These are phyloP conservation scores for Takashimella koratensis DNA, from an alignment of 1,284 basidiomycete genomes.

Conservation along the genomic window DNA sequence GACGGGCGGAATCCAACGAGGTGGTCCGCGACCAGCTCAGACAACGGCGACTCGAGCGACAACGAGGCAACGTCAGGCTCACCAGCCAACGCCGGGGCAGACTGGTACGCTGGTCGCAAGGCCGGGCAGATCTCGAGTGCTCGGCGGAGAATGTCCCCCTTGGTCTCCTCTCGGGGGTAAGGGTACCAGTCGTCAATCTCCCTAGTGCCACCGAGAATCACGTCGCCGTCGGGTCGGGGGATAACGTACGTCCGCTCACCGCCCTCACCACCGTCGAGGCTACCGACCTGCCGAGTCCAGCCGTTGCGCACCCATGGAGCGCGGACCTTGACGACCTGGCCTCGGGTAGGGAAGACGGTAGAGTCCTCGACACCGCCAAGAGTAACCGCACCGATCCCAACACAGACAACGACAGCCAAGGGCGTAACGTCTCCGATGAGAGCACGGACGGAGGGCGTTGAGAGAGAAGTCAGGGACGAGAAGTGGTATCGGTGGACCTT, in stretches of 20 bases:
- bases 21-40: constrained; percentile 17
- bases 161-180: constrained; percentile 31
- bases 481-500: constrained; percentile 29
- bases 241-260: constrained; percentile 48
- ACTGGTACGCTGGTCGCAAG: constrained; percentile 1
- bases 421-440: constrained; percentile 32
- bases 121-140: constrained; percentile 39
- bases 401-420: constrained; percentile 64
- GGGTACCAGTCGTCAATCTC: constrained; percentile 43
- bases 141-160: constrained; percentile 32
- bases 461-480: constrained; percentile 18
- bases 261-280: constrained; percentile 40
- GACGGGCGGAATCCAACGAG: constrained; percentile 44
- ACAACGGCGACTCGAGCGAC: constrained; percentile 4
- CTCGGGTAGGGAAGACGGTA: constrained; percentile 55
- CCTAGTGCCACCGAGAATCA: constrained; percentile 47
- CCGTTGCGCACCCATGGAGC: constrained; percentile 48
- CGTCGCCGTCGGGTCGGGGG: constrained; percentile 41
- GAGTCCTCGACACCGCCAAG: constrained; percentile 54
- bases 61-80: not conserved
- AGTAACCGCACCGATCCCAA: constrained; percentile 56
- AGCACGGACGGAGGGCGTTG: constrained; percentile 9
- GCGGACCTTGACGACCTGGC: constrained; percentile 55
- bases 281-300: constrained; percentile 42
- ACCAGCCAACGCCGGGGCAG: not conserved